Percentiles rank a stretch among this genome's conserved stretches.
phyloP scores from a whole-genome alignment of 768 basidiomycete genomes.

The Heimioporus sp. region DNA sequence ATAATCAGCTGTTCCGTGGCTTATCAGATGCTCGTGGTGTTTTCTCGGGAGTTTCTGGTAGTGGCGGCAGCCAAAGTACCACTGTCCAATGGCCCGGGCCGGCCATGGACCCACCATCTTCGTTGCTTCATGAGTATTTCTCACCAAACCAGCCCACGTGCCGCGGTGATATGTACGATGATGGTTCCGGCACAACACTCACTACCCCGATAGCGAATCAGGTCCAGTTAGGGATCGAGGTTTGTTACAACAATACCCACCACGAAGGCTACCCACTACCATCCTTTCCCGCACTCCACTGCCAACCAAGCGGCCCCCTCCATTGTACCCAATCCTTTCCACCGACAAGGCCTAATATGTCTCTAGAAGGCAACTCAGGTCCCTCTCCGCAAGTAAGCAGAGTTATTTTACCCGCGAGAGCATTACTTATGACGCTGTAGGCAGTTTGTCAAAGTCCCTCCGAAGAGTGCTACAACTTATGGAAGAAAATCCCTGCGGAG shows the following conservation, averaged over 20 bases:
- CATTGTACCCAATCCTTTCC: background rate
- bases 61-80: background rate
- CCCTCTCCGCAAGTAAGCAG: constrained; percentile 3
- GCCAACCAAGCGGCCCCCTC: too few relatives aligned
- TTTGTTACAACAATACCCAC: too few relatives aligned
- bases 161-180: background rate
- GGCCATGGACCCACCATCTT: background rate
- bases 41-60: background rate
- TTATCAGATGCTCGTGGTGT: background rate
- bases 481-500: constrained; percentile 8
- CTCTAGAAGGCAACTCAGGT: background rate
- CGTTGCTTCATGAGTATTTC: too few relatives aligned
- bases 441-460: constrained; percentile 2
- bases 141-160: too few relatives aligned
- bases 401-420: background rate
- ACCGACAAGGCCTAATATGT: background rate
- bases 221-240: too few relatives aligned
- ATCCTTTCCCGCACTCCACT: too few relatives aligned
- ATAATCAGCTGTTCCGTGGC: background rate
- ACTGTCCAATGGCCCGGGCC: background rate
- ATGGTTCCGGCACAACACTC: background rate
- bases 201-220: background rate
- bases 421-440: constrained; percentile 1
- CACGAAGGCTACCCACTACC: too few relatives aligned
- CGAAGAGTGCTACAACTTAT: constrained; percentile 12